These are phyloP conservation scores for Golubevia pallescens DNA, from an alignment of 1,284 basidiomycete species.

Conservation along the genomic window DNA sequence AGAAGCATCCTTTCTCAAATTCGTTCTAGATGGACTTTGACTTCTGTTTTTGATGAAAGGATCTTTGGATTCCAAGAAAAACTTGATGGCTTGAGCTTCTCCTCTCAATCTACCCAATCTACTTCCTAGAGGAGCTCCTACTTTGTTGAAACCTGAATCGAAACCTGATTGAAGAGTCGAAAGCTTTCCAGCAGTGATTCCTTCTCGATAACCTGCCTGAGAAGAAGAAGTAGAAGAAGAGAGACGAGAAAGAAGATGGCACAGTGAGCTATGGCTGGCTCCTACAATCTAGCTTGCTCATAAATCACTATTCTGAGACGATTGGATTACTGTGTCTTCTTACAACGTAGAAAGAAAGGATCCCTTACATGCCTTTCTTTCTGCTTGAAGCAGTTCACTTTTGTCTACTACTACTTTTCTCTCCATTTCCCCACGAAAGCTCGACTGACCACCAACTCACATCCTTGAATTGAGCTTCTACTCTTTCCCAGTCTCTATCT, in stretches of 20 bases:
- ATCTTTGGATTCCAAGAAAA: too few species aligned
- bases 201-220: constrained; percentile 84
- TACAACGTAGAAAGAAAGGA: neutral
- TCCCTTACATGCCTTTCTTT: neutral
- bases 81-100: too few species aligned
- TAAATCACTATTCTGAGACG: too few species aligned
- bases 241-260: neutral
- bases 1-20: too few species aligned
- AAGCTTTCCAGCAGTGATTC: constrained; percentile 83
- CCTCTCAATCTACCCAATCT: constrained; percentile 77
- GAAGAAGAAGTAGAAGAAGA: neutral
- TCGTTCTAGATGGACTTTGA: too few species aligned
- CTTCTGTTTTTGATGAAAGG: too few species aligned
- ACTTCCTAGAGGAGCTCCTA: constrained; percentile 77
- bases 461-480: constrained; percentile 34
- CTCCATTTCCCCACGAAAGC: neutral
- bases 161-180: constrained; percentile 79
- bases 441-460: too few species aligned
- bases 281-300: too few species aligned
- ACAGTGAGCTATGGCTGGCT: neutral
- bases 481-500: constrained; percentile 27
- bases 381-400: neutral
- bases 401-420: neutral
- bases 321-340: too few species aligned
- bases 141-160: constrained; percentile 75